Evolutionary conservation across 192 early-diverging fungal species (phyloP), one percentile per base, ranked within the genome.

Genomic region (Rhizophagus prolifer): DNA sequence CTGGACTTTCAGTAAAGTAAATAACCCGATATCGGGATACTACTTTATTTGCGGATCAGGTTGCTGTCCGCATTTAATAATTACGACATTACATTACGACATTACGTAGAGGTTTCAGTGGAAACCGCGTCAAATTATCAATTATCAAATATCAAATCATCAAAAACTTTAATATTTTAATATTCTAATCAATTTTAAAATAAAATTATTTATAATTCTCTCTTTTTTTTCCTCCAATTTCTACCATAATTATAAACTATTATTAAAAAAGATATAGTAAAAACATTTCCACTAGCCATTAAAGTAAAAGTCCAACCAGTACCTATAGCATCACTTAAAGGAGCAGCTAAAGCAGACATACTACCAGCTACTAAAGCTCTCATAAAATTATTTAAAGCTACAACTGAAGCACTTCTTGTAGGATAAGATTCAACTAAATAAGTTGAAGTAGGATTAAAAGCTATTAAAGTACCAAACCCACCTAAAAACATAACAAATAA

Each of bases 401-500:
- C 31, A n/a, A 63, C 64, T 23, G 71, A 73, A n/a, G 71, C 71
- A 28, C 30, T 36, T n/a, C 41, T 12, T 69, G 36, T 25, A 2
- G 67, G 67, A 41, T 25, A 69, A 12, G 67, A 36, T 14, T 69
- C 36, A 19, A 73, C 54, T 21, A 69, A 46, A 44, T 69, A 69
- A 21, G 67, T 36, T 9, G 67, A 23, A 16, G 19, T 36, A 23
- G 36, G n/a, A 25, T 36, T 69, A 44, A 69, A 69, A n/a, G 67
- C 41, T 21, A 69, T 23, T 23, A 69, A 25, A 9, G 41, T 46
- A 21, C 67, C 67, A 23, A 69, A 36, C 0, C 67, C 67, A 46
- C 67, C 67, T 41, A 69, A 62, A 34, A 80, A 80, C 68, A 83
- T 83, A 3, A 36, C 67, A 13, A 80, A 50, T 6, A 83, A 44